phyloP scores from a whole-genome alignment of 768 basidiomycete species.

The Russula abietina region DNA sequence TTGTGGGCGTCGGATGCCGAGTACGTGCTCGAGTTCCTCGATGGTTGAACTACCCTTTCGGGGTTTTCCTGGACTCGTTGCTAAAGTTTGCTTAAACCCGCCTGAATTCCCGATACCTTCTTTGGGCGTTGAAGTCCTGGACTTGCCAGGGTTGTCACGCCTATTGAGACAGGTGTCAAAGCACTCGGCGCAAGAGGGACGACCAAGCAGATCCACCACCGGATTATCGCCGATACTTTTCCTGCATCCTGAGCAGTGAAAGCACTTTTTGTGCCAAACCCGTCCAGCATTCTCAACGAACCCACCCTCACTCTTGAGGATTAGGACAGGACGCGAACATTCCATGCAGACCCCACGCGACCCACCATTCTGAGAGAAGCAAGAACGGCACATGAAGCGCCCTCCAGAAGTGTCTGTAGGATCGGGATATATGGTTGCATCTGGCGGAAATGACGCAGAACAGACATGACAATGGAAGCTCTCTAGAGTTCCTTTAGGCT shows the following conservation, averaged over 20 bases:
- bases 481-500: constrained; percentile 66
- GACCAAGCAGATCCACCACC: constrained; percentile 78
- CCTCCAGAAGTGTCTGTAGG: constrained; percentile 33
- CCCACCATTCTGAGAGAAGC: constrained; percentile 67
- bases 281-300: constrained; percentile 65
- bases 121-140: constrained; percentile 28
- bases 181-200: constrained; percentile 73
- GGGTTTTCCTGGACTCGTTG: constrained; percentile 24
- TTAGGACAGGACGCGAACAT: constrained; percentile 66
- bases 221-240: constrained; percentile 69
- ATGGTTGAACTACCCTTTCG: constrained; percentile 33
- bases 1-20: constrained; percentile 31
- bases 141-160: constrained; percentile 35
- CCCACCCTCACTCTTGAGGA: constrained; percentile 69
- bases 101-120: constrained; percentile 40
- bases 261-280: constrained; percentile 81
- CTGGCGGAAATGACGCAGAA: constrained; percentile 59
- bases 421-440: constrained; percentile 83
- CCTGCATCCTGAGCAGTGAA: constrained; percentile 65
- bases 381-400: constrained; percentile 67
- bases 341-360: constrained; percentile 66
- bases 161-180: constrained; percentile 67
- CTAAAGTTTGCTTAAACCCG: constrained; percentile 34
- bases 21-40: constrained; percentile 32
- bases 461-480: constrained; percentile 68